Percentiles rank a stretch among this genome's conserved stretches.
phyloP scores from a whole-genome alignment of 2,329 filamentous ascomycete genomes.

The Botrytis sinoallii region DNA sequence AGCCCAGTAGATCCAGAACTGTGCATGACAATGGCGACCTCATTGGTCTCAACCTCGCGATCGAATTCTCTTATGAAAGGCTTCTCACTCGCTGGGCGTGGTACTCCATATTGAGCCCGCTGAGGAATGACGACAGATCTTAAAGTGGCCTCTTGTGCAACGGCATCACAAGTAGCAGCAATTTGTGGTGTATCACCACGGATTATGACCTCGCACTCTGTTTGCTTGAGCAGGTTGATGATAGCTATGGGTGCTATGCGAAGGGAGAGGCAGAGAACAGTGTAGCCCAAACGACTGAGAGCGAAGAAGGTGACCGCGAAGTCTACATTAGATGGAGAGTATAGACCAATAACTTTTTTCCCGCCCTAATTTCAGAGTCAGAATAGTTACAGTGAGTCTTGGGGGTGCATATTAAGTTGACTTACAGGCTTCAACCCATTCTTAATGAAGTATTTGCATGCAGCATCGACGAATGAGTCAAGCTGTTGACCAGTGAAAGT shows the following conservation, averaged over 20 bases:
- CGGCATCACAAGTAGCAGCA: conserved; percentile 6
- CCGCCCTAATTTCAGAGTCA: conserved; percentile 11
- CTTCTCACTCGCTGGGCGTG: conserved; percentile 6
- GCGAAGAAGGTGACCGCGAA: conserved; percentile 52
- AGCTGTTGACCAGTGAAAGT: conserved; percentile 26
- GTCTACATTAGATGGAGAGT: conserved; percentile 40
- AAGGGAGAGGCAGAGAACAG: conserved; percentile 52
- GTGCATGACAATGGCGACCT: conserved; percentile 29
- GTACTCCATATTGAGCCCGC: conserved; percentile 17
- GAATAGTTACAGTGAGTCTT: neutral
- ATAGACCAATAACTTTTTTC: conserved; percentile 29
- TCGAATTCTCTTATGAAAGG: conserved; percentile 17
- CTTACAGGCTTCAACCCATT: conserved; percentile 18
- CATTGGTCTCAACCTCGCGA: conserved; percentile 18
- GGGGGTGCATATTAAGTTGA: conserved; percentile 6
- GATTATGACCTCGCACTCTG: conserved; percentile 26
- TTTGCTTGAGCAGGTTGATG: conserved; percentile 45
- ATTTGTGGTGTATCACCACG: conserved; percentile 20
- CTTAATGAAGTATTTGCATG: conserved; percentile 22
- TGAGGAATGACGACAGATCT: conserved; percentile 18
- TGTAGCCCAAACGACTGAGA: conserved; percentile 51
- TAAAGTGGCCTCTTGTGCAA: conserved; percentile 15
- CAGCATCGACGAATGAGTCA: conserved; percentile 28
- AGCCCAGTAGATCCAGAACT: conserved; percentile 53
- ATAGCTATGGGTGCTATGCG: conserved; percentile 51